Percentiles rank a stretch among this genome's conserved stretches.
Evolutionary conservation across 1,284 basidiomycete genomes (phyloP).

Genomic region (Rhodotorula sp.): DNA sequence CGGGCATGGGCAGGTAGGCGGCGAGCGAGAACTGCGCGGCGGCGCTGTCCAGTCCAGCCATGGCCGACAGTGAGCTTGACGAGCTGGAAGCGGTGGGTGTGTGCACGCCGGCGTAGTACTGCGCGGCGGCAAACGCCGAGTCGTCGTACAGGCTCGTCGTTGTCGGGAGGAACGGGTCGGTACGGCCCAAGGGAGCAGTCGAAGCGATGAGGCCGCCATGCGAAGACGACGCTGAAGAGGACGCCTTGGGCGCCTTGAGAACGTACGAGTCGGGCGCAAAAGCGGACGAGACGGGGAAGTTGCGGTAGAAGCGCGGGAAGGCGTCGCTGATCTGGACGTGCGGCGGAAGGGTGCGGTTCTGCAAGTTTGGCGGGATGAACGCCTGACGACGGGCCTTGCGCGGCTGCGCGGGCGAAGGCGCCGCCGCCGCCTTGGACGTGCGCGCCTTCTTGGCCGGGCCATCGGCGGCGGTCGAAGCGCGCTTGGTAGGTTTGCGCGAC

Average conservation of each 20-base stretch:
- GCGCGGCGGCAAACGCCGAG: conserved; percentile 1
- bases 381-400: conserved; percentile 32
- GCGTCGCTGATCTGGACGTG: conserved; percentile 55
- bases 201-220: neutral
- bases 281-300: conserved; percentile 64
- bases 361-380: conserved; percentile 23
- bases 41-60: conserved; percentile 4
- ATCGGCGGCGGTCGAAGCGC: neutral
- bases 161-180: conserved; percentile 6
- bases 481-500: conserved; percentile 11
- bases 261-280: conserved; percentile 49
- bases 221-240: neutral
- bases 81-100: conserved; percentile 25
- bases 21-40: neutral
- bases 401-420: conserved; percentile 14
- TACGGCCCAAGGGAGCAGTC: neutral
- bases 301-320: conserved; percentile 64
- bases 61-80: conserved; percentile 2
- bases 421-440: neutral
- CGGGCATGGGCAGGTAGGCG: neutral
- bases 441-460: conserved; percentile 1
- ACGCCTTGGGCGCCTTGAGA: conserved; percentile 1
- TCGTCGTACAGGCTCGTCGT: conserved; percentile 22
- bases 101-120: conserved; percentile 1
- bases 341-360: conserved; percentile 58